Base-by-base conservation (phyloP, 1,139 yeast species). In the Protomyces arabidopsidicola region DNA sequence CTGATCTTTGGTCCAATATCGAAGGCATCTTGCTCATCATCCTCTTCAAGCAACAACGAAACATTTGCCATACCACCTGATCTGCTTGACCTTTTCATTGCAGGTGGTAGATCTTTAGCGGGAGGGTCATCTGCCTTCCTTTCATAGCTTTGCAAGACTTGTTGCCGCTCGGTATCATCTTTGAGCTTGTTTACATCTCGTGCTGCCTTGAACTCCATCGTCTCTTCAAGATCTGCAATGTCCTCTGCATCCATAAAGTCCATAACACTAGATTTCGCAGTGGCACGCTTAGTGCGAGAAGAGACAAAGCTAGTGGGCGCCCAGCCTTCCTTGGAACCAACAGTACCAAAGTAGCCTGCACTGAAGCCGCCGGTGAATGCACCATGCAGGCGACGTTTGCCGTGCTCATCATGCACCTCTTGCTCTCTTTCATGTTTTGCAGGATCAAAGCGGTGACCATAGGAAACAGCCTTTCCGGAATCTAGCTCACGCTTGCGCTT, bases 181-280 rank as follows among this genome's bases (percentile, higher is more conserved):
- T 52, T 36, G 4, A 12, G 45, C 24, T 63, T 54, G 61, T 50
- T 52, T 38, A 34, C 53, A 36, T 45, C 53, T 31, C 36, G 42
- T 42, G 56, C 63, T 24, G 52, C 42, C 51, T n/a, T 55, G 34
- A 69, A 48, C 9, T 54, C 66, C 31, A 65, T 65, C n/a, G 65
- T 52, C 53, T 55, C 68, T 20, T 71, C 73, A 16, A 60, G 66
- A 16, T 73, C 73, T n/a, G 70, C 69, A 34, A 69, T 64, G 59
- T 74, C 77, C 53, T 74, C 76, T 16, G 72, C 75, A 64, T 74
- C 77, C 75, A 74, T 73, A 53, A 67, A 72, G 54, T 71, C 73
- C 51, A 73, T 73, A 6, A 69, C 68, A 27, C 60, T 39, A 34
- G 60, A 51, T 22, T 42, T 53, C 50, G 60, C 54, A 31, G 63